These are phyloP conservation scores for Brassica cretica DNA, from an alignment of 345 rosid species.

Conservation along the genomic window DNA sequence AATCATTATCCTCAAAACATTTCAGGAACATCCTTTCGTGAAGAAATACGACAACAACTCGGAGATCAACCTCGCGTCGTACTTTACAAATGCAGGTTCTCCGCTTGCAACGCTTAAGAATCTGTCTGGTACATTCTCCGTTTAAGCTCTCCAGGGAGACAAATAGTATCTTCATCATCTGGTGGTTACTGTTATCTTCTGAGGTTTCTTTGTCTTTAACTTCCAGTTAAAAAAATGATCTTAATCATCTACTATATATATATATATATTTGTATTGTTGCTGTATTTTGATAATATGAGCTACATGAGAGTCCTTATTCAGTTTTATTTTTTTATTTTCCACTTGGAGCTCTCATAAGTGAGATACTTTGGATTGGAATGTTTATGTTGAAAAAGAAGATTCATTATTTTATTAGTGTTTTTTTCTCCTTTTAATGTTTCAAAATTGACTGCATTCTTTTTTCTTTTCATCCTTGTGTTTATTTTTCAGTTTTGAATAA, in stretches of 20 bases:
- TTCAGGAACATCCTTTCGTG: constrained; percentile 77
- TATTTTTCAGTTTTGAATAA: background rate
- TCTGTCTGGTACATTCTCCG: constrained; percentile 44
- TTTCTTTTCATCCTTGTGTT: background rate
- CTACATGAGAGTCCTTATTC: constrained; percentile 4
- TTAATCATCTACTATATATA: background rate
- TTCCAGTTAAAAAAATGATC: constrained; percentile 3
- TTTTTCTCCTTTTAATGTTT: background rate
- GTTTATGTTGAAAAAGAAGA: background rate
- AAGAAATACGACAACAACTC: constrained; percentile 64
- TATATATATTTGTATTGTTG: background rate
- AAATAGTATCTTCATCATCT: constrained; percentile 6
- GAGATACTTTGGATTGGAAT: constrained; percentile 15
- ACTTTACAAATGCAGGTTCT: constrained; percentile 87
- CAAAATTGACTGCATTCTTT: background rate
- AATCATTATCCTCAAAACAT: background rate
- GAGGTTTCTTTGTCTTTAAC: constrained; percentile 13
- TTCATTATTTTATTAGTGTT: background rate
- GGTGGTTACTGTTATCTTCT: constrained; percentile 17
- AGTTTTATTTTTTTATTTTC: background rate
- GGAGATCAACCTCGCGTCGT: constrained; percentile 66
- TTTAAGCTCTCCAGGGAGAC: constrained; percentile 21
- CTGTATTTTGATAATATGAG: constrained; percentile 26
- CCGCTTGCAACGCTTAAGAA: constrained; percentile 81
- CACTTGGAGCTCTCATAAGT: constrained; percentile 9